phyloP scores from a whole-genome alignment of 345 rosid species.

The Rhodamnia argentea region DNA sequence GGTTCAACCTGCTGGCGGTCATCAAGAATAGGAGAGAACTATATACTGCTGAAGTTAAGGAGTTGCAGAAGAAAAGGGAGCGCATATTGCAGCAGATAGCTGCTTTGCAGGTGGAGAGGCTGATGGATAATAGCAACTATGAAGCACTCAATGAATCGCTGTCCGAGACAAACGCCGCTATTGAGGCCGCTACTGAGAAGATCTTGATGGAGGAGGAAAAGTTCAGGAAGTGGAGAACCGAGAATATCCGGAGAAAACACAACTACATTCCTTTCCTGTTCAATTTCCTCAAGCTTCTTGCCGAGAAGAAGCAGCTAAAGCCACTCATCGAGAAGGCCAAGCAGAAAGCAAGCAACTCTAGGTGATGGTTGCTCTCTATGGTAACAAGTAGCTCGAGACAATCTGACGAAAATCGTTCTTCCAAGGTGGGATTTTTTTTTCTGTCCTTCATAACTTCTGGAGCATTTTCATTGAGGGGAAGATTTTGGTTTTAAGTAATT shows the following conservation, averaged over 20 bases:
- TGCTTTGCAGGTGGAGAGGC: conserved; percentile 44
- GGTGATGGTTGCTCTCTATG: conserved; percentile 11
- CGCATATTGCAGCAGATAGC: conserved; percentile 62
- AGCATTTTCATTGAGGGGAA: neutral
- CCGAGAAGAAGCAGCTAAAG: conserved; percentile 98
- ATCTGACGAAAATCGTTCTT: neutral
- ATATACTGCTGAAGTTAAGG: conserved; percentile 78
- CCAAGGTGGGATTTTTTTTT: neutral
- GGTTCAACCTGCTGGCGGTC: conserved; percentile 94
- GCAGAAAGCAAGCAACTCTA: conserved; percentile 60
- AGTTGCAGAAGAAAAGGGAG: conserved; percentile 77
- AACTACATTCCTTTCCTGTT: conserved; percentile 94
- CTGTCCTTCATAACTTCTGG: neutral
- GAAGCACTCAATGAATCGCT: conserved; percentile 53
- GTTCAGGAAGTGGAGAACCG: conserved; percentile 93
- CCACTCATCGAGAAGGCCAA: conserved; percentile 96
- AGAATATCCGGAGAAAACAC: conserved; percentile 89
- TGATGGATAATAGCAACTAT: conserved; percentile 27
- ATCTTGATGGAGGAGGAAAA: conserved; percentile 93
- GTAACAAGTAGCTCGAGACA: neutral
- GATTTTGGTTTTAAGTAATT: neutral
- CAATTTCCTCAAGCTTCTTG: conserved; percentile 93
- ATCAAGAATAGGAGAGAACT: conserved; percentile 84
- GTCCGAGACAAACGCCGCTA: conserved; percentile 60
- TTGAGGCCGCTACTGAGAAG: conserved; percentile 76